phyloP scores from a whole-genome alignment of 2,329 filamentous ascomycete species.

The Fusarium sp. region DNA sequence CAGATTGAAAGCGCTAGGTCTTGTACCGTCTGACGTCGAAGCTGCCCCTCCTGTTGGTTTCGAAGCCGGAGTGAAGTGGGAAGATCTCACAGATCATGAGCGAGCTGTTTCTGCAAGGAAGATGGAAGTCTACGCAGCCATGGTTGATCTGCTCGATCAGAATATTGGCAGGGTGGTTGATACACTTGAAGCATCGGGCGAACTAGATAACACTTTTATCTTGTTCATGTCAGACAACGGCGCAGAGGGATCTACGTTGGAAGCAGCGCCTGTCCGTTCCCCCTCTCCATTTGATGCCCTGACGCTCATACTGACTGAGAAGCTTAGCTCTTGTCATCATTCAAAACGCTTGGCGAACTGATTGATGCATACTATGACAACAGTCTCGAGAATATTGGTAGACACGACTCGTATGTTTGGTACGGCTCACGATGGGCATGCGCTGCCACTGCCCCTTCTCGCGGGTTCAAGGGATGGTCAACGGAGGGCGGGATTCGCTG shows the following conservation, averaged over 20 bases:
- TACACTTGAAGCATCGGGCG: constrained; percentile 60
- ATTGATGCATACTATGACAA: constrained; percentile 57
- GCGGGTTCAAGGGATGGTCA: constrained; percentile 49
- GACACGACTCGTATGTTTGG: constrained; percentile 68
- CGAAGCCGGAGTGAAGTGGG: constrained; percentile 14
- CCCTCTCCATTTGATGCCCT: neutral
- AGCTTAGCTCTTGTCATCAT: constrained; percentile 43
- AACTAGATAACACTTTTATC: constrained; percentile 65
- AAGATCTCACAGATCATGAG: constrained; percentile 20
- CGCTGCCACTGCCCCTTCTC: constrained; percentile 49
- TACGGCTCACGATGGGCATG: constrained; percentile 67
- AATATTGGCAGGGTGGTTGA: constrained; percentile 65
- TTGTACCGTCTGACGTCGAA: constrained; percentile 48
- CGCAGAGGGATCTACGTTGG: constrained; percentile 65
- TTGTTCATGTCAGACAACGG: constrained; percentile 67
- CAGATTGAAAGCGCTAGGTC: constrained; percentile 54
- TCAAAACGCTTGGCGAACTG: constrained; percentile 7
- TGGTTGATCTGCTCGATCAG: constrained; percentile 66
- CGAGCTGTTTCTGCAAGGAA: constrained; percentile 30
- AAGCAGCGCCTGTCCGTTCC: constrained; percentile 63
- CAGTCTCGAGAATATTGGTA: constrained; percentile 64
- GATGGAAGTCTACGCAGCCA: constrained; percentile 64
- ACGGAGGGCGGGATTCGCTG: constrained; percentile 41
- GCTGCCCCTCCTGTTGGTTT: constrained; percentile 5
- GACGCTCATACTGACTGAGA: neutral